Evolutionary conservation across 2,329 filamentous ascomycete genomes (phyloP), one percentile per base, ranked within the genome.

Genomic region (Fusarium staphyleae): DNA sequence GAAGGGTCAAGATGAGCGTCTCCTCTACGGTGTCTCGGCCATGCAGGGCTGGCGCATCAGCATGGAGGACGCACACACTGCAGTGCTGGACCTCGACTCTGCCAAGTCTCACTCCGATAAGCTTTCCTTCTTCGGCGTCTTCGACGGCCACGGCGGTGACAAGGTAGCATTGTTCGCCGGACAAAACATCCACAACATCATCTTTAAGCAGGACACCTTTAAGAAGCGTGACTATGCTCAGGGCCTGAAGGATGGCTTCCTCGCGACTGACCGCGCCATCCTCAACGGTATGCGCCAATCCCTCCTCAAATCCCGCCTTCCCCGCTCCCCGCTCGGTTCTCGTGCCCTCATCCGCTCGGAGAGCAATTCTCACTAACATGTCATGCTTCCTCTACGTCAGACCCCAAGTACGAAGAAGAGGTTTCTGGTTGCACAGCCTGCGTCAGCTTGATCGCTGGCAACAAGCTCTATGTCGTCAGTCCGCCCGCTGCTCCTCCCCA

Each of bases 41-140:
- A 99, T 99, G 95, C 95, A 99, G 78, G 95, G 95, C 81, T 99
- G 95, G 95, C 90, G 95, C 79, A 98, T 99, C 79, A 96, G 91
- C 81, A 99, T 99, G 95, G 95, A 99, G 76, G 95, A 99, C 74
- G 87, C 95, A 61, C 95, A 99, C 78, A 91, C 90, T 57, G 85
- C 90, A 49, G 80, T 98, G 45, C 89, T 99, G 72, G 91, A 98
- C 75, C 86, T 98, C 52, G 72, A 73, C 55, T 81, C 85, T 19
- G 79, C 86, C 63, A 83, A 88, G 66, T 85, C 86, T 44, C 83
- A 88, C 67, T 80, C 87, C 68, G 85, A 88, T 68, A 87, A 89
- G 72, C 81, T 98, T 70, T 92, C 92, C 66, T 98, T 96, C 80
- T 99, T 99, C 72, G 95, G 93, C 69, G 95, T 99, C 63, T 99